phyloP scores from a whole-genome alignment of 805 yeast genomes.

The Yamadazyma ubonensis region DNA sequence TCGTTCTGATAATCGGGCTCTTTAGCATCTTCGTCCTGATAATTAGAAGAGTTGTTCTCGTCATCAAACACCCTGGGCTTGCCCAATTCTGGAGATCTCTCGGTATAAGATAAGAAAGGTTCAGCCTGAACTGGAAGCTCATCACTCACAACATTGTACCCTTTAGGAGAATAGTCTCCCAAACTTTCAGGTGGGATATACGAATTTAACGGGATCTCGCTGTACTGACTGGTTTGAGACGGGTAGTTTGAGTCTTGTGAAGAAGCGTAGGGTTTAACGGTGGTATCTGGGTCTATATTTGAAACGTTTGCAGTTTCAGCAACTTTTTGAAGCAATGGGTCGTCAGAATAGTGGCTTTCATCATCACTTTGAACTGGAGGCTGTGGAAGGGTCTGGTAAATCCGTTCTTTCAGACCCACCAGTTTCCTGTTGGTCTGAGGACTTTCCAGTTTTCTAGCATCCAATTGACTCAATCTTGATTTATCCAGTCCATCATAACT shows the following conservation, averaged over 20 bases:
- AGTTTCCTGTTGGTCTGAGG: not conserved
- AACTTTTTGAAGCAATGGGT: not conserved
- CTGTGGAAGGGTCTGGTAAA: slow-evolving; percentile 14
- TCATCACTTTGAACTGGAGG: slow-evolving; percentile 12
- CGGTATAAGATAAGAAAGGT: not conserved
- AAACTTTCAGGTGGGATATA: not conserved
- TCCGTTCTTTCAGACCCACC: slow-evolving; percentile 7
- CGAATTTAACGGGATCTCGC: not conserved
- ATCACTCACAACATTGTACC: slow-evolving; percentile 1
- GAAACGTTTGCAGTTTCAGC: not conserved
- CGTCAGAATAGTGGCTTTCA: slow-evolving; percentile 15
- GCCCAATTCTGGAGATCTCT: not conserved
- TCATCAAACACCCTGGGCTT: slow-evolving; percentile 16
- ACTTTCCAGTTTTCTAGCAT: not conserved
- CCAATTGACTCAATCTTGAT: not conserved
- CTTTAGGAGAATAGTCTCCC: slow-evolving; percentile 8
- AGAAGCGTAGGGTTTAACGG: not conserved
- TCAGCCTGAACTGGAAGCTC: not conserved
- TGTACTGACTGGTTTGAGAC: not conserved
- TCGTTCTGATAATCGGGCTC: not conserved
- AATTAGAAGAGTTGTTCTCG: slow-evolving; percentile 13
- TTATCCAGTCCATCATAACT: not conserved
- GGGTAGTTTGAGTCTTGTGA: not conserved
- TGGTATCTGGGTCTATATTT: not conserved
- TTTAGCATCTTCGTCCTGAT: slow-evolving; percentile 1